Base-by-base conservation (phyloP, 2,329 filamentous ascomycete species). In the Fusarium buxicola region DNA sequence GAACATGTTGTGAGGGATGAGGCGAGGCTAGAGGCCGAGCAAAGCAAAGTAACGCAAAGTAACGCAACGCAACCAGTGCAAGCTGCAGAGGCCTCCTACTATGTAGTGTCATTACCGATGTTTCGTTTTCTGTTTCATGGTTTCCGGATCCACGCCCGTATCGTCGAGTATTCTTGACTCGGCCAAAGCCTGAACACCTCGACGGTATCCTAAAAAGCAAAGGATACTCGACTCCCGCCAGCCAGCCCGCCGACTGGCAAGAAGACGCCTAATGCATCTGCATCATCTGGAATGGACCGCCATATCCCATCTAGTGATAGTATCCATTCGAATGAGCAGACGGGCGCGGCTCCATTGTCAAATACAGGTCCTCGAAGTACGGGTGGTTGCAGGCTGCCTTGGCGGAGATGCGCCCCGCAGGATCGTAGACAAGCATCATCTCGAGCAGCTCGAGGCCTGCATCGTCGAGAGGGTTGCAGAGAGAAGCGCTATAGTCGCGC, bases 331-430 rank as follows among this genome's bases (percentile, higher is more conserved):
- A 55, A 47, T 73, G 72, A 50, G 66, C 69, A 47, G 60, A 64
- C 36, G 68, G 60, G 38, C 60, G 62, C 41, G 74, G 70, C 16
- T 73, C 71, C 44, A 76, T 69, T 28, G 68, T 65, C 10, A 72
- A 45, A 58, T 74, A 77, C 24, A n/a, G n/a, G n/a, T 78, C 76
- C 55, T 82, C 79, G 63, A 97, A 96, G 80, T 96, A 97, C 8
- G 91, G 89, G 74, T 97, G 93, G 69, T 88, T 83, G 74, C 91
- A 92, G 11, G 92, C 89, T 75, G 92, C 90, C 82, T 97, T 97
- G 48, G 94, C 93, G 7, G 92, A 96, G 69, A 97, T 92, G 64
- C 93, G 90, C 49, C 89, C 88, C 18, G 92, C 92, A 3, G 93
- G 93, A 74, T 97, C 93, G 73, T 94, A 97, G 54, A 94, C 89